phyloP scores from a whole-genome alignment of 2,329 filamentous ascomycete genomes.

The Cercospora beticola region DNA sequence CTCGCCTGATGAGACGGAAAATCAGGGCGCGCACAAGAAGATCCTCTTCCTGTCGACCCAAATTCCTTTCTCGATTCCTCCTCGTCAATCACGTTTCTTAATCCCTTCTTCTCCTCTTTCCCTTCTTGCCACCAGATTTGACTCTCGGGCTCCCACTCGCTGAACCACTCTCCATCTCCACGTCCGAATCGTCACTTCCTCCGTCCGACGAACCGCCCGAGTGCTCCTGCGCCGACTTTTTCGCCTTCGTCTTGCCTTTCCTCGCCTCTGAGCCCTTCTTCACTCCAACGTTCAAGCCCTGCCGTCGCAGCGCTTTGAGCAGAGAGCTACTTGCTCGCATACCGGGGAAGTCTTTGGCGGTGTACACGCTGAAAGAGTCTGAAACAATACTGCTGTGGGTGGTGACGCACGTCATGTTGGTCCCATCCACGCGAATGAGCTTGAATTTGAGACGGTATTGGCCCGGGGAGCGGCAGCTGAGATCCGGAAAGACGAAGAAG shows the following conservation, averaged over 20 bases:
- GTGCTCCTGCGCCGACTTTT: conserved; percentile 21
- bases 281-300: conserved; percentile 80
- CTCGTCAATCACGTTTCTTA: background rate
- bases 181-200: conserved; percentile 22
- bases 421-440: conserved; percentile 68
- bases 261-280: conserved; percentile 75
- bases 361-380: conserved; percentile 75
- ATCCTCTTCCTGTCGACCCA: background rate
- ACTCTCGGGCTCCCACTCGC: conserved; percentile 22
- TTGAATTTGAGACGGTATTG: conserved; percentile 73
- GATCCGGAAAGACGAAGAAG: conserved; percentile 83
- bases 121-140: conserved; percentile 26
- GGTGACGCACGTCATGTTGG: conserved; percentile 50
- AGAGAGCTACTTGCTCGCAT: conserved; percentile 76
- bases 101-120: conserved; percentile 27
- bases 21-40: background rate
- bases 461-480: conserved; percentile 76
- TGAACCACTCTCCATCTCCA: conserved; percentile 11
- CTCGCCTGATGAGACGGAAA: background rate
- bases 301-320: conserved; percentile 71
- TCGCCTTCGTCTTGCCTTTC: conserved; percentile 37
- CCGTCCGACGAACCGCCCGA: conserved; percentile 19
- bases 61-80: background rate
- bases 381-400: conserved; percentile 59
- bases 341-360: conserved; percentile 81